Percentiles rank a stretch among this genome's conserved stretches.
These are phyloP conservation scores for Kwoniella sp. DNA, from an alignment of 768 basidiomycete genomes.

Conservation along the genomic window DNA sequence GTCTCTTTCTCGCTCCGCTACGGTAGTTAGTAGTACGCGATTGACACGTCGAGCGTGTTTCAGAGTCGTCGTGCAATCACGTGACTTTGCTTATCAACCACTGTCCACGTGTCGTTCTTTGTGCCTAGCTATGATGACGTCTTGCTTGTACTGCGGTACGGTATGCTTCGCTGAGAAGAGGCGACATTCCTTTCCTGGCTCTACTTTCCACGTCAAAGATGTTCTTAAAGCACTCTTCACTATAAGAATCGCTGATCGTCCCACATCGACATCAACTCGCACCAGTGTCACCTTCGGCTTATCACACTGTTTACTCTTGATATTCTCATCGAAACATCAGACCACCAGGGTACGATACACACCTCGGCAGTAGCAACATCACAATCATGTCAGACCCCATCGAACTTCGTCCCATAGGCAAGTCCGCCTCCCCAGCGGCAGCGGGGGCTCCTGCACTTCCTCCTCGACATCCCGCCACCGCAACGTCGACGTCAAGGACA, in stretches of 20 bases:
- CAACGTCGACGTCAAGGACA: not conserved
- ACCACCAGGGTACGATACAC: too few relatives aligned
- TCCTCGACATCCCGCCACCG: slow-evolving; percentile 30
- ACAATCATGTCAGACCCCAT: slow-evolving; percentile 42
- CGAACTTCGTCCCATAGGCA: slow-evolving; percentile 39
- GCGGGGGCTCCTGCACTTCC: not conserved
- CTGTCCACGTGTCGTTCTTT: not conserved
- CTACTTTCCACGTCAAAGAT: too few relatives aligned
- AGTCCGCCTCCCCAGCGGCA: slow-evolving; percentile 16
- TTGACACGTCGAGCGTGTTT: slow-evolving; percentile 11
- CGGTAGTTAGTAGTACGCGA: too few relatives aligned
- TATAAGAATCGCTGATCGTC: too few relatives aligned
- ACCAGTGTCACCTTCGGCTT: too few relatives aligned
- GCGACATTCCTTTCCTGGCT: not conserved
- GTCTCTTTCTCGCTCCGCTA: not conserved
- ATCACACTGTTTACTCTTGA: too few relatives aligned
- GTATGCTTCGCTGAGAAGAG: not conserved
- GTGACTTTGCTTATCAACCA: not conserved
- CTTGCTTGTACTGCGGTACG: slow-evolving; percentile 5
- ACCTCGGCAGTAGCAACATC: too few relatives aligned
- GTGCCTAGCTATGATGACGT: slow-evolving; percentile 14
- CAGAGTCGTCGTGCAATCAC: not conserved
- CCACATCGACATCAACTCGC: too few relatives aligned
- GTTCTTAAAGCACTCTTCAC: too few relatives aligned
- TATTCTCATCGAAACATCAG: too few relatives aligned